Conservation (phyloP, 108 stramenopile genomes). For the Cyclotella kingstonii region DNA sequence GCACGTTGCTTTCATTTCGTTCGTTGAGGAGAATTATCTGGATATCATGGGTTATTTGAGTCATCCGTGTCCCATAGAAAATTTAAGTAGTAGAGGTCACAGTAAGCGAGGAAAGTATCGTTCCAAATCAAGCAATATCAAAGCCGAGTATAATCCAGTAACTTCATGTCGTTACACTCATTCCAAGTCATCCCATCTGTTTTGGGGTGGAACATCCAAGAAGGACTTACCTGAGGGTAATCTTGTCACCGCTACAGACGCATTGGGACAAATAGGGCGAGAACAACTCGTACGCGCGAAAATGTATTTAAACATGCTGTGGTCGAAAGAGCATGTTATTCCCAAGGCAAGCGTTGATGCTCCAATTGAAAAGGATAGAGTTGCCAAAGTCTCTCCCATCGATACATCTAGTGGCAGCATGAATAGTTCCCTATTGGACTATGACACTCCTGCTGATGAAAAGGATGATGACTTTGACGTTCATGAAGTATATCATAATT, state of each 20-base stretch:
- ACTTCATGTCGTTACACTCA: slow-evolving; percentile 20
- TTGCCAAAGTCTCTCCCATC: neutral
- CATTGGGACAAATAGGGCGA: slow-evolving; percentile 26
- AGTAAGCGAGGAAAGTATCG: neutral
- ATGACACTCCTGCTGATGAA: neutral
- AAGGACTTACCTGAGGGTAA: slow-evolving; percentile 33
- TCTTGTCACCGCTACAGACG: slow-evolving; percentile 5
- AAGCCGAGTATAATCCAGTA: neutral
- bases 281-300: slow-evolving; percentile 25
- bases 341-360: neutral
- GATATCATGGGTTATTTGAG: slow-evolving; percentile 31
- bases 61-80: slow-evolving; percentile 19
- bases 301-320: slow-evolving; percentile 15
- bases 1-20: slow-evolving; percentile 35
- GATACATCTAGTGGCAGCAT: neutral
- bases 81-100: neutral
- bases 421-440: neutral
- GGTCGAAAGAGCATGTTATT: slow-evolving; percentile 27
- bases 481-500: slow-evolving; percentile 43
- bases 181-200: slow-evolving; percentile 33
- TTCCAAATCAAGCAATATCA: neutral
- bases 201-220: slow-evolving; percentile 28
- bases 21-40: slow-evolving; percentile 26
- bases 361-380: neutral
- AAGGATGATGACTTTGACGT: slow-evolving; percentile 14